A percentile compares a stretch with the other conserved stretches of the same genome.
Evolutionary conservation across 2,329 filamentous ascomycete genomes (phyloP).

Genomic region (Cadophora malorum): DNA sequence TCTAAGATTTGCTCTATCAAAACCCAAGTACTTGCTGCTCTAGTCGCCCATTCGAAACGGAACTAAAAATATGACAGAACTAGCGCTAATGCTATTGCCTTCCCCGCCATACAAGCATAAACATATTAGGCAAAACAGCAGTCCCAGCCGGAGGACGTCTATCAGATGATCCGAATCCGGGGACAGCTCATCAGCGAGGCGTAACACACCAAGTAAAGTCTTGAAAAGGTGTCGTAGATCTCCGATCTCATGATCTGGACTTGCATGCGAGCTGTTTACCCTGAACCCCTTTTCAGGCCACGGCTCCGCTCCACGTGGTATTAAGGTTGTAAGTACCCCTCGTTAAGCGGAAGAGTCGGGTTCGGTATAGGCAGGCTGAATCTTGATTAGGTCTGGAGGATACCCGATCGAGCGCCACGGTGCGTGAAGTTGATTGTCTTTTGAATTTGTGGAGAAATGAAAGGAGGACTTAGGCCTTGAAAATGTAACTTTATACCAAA

Average conservation of each 20-base stretch:
- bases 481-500: not conserved
- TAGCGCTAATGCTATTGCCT: slow-evolving; percentile 1
- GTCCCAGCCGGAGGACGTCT: not conserved
- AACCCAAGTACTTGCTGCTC: not conserved
- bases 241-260: slow-evolving; percentile 7
- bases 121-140: not conserved
- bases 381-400: slow-evolving; percentile 1
- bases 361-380: slow-evolving; percentile 4
- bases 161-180: slow-evolving; percentile 15
- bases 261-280: slow-evolving; percentile 6
- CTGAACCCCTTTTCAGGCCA: not conserved
- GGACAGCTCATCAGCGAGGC: not conserved
- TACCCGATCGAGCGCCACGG: not conserved
- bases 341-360: slow-evolving; percentile 6
- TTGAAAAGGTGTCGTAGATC: slow-evolving; percentile 8
- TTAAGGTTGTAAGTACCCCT: slow-evolving; percentile 12
- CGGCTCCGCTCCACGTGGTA: slow-evolving; percentile 17
- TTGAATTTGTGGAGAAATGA: not conserved
- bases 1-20: not conserved
- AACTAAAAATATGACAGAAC: slow-evolving; percentile 4
- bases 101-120: slow-evolving; percentile 1
- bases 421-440: slow-evolving; percentile 6
- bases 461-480: not conserved
- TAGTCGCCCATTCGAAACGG: slow-evolving; percentile 8
- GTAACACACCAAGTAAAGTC: not conserved